phyloP scores from a whole-genome alignment of 169 alveolate genomes.

The Plasmodium blacklocki region DNA sequence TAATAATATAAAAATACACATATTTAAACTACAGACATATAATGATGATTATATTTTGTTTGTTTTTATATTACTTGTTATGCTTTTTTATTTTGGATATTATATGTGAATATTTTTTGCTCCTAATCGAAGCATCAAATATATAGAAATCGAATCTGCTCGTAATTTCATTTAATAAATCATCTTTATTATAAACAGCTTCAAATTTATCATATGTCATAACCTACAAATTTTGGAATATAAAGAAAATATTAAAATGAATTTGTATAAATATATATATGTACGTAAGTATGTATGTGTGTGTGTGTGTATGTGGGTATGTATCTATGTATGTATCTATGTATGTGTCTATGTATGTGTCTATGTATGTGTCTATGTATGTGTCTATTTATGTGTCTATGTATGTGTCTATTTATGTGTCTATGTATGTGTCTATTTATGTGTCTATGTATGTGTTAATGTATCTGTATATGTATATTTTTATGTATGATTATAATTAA shows the following conservation, averaged over 20 bases:
- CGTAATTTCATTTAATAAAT: conserved; percentile 28
- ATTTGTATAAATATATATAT: not conserved
- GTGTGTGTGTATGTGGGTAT: no score
- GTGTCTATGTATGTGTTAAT: not conserved
- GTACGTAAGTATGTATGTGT: not conserved
- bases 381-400: not conserved
- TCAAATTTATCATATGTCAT: conserved; percentile 69
- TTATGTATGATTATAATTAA: not conserved
- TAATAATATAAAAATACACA: not conserved
- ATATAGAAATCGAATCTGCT: conserved; percentile 35
- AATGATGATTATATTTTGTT: not conserved
- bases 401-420: not conserved
- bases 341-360: no score
- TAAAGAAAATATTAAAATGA: not conserved
- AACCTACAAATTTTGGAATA: conserved; percentile 1
- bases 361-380: no score
- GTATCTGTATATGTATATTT: not conserved
- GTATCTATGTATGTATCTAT: no score
- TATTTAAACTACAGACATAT: not conserved
- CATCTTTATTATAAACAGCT: conserved; percentile 35
- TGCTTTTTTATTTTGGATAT: conserved; percentile 62
- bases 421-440: not conserved
- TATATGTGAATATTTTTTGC: conserved; percentile 35
- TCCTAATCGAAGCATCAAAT: conserved; percentile 50
- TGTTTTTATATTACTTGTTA: conserved; percentile 28